Evolutionary conservation across 768 basidiomycete genomes (phyloP), one percentile per base, ranked within the genome.

Genomic region (Candolleomyces aberdarensis): DNA sequence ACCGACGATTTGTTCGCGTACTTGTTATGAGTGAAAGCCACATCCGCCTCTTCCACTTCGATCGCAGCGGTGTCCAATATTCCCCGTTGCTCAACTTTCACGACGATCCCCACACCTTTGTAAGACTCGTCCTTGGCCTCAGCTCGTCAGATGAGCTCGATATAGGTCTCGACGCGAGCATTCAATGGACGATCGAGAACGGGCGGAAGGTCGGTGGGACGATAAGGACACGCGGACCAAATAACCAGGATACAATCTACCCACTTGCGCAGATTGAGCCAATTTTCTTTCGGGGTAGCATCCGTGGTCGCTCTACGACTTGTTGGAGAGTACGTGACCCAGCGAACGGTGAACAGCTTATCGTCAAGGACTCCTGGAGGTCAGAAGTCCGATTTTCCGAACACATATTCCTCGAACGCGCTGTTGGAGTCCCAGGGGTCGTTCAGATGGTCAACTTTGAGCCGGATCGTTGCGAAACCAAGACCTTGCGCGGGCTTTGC

Each of bases 1-100:
- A 55, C n/a, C 47, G 59, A 5, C 8, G 17, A 1, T 60, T 60
- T n/a, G 43, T 29, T 47, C 47, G 59, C 15, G 44, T 32, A 14
- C 53, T 60, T 32, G 17, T 56, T 26, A 17, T 60, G 11, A 55
- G 43, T 15, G 48, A 50, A n/a, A 55, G 19, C 1, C 19, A 15
- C 17, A 10, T 56, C 54, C 59, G 53, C 9, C 47, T 60, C 5
- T 6, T 56, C 26, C 59, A 60, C 14, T 46, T 31, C 19, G 59
- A 60, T 44, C 40, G 59, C 7, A 39, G 53, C 44, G 59, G 59
- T 8, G 44, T 49, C 1, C 39, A 60, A 26, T 32, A 54, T 15
- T 26, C 59, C 3, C 22, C 15, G 1, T 44, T 41, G 20, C 11
- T 48, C 44, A 20, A 60, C 53, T 20, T 60, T 9, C 59, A 60